Evolutionary conservation across 768 basidiomycete genomes (phyloP), one percentile per base, ranked within the genome.

Genomic region (Amanita polypyramis): DNA sequence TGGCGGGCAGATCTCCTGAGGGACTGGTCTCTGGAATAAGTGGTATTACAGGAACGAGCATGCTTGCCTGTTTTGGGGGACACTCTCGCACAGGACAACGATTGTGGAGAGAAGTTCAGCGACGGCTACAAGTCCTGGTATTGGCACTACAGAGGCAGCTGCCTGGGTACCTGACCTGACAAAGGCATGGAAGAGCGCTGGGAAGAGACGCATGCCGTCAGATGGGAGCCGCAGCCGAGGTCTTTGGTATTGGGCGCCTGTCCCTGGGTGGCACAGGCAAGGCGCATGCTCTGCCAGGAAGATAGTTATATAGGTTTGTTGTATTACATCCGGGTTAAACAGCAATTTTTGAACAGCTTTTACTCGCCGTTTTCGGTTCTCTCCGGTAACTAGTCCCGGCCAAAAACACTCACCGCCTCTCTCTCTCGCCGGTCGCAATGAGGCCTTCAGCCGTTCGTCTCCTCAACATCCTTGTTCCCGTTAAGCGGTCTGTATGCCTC

Each of bases 381-480:
- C 27, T 36, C n/a, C n/a, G n/a, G n/a, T n/a, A n/a, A n/a, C n/a
- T n/a, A n/a, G n/a, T n/a, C n/a, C n/a, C n/a, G n/a, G n/a, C n/a
- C n/a, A n/a, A n/a, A n/a, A n/a, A n/a, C n/a, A n/a, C n/a, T n/a
- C n/a, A n/a, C n/a, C n/a, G n/a, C n/a, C n/a, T n/a, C n/a, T n/a
- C n/a, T n/a, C n/a, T n/a, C n/a, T n/a, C n/a, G n/a, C n/a, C n/a
- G n/a, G n/a, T n/a, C 23, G 12, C 43, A 12, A 95, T 93, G 92
- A 75, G 82, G 54, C 83, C 91, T 7, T 79, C 89, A 35, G 65
- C 82, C 33, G 66, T 70, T 14, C 75, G 80, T 41, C 70, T 88
- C 53, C 73, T 97, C 57, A 88, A 94, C 66, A 83, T 97, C 49
- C 82, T 98, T 44, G 93, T 97, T 5, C 94, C 94, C 20, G 80